These are phyloP conservation scores for Ceratocystis papillata DNA, from an alignment of 2,329 filamentous ascomycete genomes.

Conservation along the genomic window DNA sequence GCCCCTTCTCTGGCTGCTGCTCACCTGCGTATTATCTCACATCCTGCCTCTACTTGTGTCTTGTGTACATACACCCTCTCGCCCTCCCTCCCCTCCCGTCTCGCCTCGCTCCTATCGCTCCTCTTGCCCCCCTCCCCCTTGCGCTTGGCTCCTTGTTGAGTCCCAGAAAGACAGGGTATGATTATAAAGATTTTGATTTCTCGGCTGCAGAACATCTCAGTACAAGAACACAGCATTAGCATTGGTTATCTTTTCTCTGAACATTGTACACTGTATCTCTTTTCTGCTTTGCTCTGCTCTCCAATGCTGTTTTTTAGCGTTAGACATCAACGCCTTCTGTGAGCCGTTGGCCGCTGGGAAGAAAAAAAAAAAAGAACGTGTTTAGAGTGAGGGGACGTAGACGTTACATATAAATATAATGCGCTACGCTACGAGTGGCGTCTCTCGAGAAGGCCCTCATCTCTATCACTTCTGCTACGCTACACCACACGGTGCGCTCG, in stretches of 20 bases:
- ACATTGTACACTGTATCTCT: neutral
- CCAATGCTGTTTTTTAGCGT: neutral
- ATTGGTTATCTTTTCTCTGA: neutral
- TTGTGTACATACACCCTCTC: neutral
- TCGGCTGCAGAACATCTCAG: neutral
- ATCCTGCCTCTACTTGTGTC: neutral
- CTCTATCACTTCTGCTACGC: neutral
- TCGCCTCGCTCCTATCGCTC: no score
- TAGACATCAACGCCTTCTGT: neutral
- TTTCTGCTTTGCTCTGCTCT: neutral
- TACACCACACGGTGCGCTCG: neutral
- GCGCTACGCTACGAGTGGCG: neutral
- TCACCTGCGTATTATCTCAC: neutral
- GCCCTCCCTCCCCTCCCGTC: neutral
- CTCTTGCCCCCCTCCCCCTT: neutral
- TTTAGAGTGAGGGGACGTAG: neutral
- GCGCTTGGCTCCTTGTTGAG: neutral
- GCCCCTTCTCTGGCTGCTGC: neutral
- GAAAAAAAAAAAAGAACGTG: no score
- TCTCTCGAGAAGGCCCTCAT: neutral
- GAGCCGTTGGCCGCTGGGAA: no score
- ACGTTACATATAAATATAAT: conserved; percentile 4
- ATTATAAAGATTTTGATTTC: neutral
- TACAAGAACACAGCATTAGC: conserved; percentile 2
- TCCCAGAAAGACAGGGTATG: neutral